Evolutionary conservation across 805 yeast species (phyloP).

Genomic region (Candida succiphila): DNA sequence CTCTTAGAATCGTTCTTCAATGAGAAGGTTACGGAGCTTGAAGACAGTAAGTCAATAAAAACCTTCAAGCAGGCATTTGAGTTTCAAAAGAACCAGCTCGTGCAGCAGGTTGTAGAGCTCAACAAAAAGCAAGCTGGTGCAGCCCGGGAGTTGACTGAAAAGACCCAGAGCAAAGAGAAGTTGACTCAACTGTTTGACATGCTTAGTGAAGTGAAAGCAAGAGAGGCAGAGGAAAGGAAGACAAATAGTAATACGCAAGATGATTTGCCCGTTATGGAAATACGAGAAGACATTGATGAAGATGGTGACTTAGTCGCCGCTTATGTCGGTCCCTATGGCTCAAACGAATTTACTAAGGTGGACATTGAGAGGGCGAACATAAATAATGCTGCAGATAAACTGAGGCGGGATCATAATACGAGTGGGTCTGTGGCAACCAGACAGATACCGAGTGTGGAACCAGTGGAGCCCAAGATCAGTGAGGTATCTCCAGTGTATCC

Average conservation of each 20-base stretch:
- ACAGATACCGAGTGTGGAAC: too few relatives aligned
- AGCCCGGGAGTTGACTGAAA: constrained; percentile 28
- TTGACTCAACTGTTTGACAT: constrained; percentile 17
- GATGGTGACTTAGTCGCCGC: constrained; percentile 56
- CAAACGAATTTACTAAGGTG: too few relatives aligned
- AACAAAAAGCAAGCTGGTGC: constrained; percentile 7
- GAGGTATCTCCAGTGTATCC: too few relatives aligned
- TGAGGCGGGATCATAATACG: too few relatives aligned
- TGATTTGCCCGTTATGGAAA: constrained; percentile 66
- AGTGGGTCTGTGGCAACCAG: too few relatives aligned
- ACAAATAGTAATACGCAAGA: constrained; percentile 28
- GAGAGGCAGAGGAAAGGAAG: constrained; percentile 14
- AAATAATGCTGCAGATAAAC: too few relatives aligned
- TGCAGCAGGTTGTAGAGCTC: constrained; percentile 6
- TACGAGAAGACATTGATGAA: constrained; percentile 76
- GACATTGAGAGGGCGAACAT: too few relatives aligned
- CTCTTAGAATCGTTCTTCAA: constrained; percentile 7
- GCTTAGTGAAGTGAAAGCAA: constrained; percentile 3
- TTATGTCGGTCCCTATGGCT: constrained; percentile 26
- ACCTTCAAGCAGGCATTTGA: constrained; percentile 5
- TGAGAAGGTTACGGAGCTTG: constrained; percentile 10
- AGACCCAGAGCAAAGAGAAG: constrained; percentile 17
- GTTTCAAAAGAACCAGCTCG: constrained; percentile 10
- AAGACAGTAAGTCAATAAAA: neutral
- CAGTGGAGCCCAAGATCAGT: too few relatives aligned